Conservation (phyloP, 2,329 filamentous ascomycete genomes). For the Huntiella moniliformis region DNA sequence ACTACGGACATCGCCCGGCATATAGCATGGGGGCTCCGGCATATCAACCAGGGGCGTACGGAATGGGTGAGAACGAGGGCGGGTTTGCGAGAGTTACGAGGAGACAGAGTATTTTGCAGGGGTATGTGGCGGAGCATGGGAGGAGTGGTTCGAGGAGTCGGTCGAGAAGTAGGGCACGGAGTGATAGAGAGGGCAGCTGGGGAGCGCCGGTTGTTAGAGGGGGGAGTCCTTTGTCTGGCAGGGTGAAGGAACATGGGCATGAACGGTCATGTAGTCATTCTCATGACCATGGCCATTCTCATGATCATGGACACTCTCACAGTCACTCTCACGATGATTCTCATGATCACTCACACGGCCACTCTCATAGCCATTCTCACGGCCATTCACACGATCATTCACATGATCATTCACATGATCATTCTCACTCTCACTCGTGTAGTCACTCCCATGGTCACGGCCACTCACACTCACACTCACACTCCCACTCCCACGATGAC, state of each 20-base stretch:
- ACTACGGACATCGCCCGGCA: neutral
- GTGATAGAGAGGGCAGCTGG: neutral
- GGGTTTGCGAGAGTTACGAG: neutral
- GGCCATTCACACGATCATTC: conserved; percentile 13
- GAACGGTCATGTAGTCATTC: neutral
- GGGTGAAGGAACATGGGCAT: neutral
- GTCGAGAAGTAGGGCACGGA: neutral
- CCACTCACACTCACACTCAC: conserved; percentile 17
- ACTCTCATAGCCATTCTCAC: conserved; percentile 17
- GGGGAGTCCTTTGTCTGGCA: neutral
- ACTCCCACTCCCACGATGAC: conserved; percentile 13
- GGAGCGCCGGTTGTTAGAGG: neutral
- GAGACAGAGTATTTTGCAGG: neutral
- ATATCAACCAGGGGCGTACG: neutral
- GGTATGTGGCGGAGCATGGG: conserved; percentile 1
- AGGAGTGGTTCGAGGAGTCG: neutral
- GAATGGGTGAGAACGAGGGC: neutral
- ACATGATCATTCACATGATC: conserved; percentile 17
- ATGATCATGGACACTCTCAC: conserved; percentile 2
- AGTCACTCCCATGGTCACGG: conserved; percentile 12
- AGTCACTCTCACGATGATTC: conserved; percentile 13
- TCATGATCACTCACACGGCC: conserved; percentile 16
- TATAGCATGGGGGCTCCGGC: conserved; percentile 8
- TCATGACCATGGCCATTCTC: neutral
- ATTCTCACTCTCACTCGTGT: neutral